Evolutionary conservation across 208 protist genomes (phyloP).

Genomic region (Leishmania martiniquensis): DNA sequence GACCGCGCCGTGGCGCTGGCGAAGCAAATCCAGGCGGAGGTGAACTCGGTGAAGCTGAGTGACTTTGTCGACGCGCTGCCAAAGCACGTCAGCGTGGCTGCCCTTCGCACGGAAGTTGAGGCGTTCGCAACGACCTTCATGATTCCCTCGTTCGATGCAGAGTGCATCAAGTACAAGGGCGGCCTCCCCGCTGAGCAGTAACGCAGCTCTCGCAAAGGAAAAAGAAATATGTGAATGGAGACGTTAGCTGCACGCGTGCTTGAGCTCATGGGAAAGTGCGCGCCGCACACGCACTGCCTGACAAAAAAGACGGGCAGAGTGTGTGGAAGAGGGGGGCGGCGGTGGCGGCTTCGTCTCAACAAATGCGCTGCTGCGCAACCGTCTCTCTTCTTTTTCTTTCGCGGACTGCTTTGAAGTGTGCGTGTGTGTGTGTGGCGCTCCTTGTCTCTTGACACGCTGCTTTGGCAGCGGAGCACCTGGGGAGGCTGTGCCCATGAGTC

Average conservation of each 20-base stretch:
- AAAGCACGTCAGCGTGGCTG: slow-evolving; percentile 36
- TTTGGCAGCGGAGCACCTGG: background rate
- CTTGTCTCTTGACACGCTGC: background rate
- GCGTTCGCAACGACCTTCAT: slow-evolving; percentile 72
- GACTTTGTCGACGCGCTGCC: slow-evolving; percentile 76
- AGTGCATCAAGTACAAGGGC: slow-evolving; percentile 78
- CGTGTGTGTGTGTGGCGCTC: too few relatives aligned
- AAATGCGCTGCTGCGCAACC: background rate
- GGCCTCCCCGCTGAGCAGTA: slow-evolving; percentile 40
- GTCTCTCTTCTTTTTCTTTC: background rate
- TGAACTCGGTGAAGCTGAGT: slow-evolving; percentile 57
- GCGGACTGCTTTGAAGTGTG: background rate
- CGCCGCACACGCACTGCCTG: background rate
- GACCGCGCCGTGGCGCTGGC: slow-evolving; percentile 84
- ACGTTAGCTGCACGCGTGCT: background rate
- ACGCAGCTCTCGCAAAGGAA: too few relatives aligned
- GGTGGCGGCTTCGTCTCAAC: background rate
- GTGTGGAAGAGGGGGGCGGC: background rate
- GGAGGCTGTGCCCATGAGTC: background rate
- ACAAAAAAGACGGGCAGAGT: background rate
- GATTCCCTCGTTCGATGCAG: slow-evolving; percentile 87
- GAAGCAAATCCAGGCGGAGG: slow-evolving; percentile 69
- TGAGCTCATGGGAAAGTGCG: too few relatives aligned
- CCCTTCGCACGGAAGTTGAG: slow-evolving; percentile 87
- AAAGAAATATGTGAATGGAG: background rate